Evolutionary conservation across 768 basidiomycete species (phyloP).

Genomic region (Russula virescens): DNA sequence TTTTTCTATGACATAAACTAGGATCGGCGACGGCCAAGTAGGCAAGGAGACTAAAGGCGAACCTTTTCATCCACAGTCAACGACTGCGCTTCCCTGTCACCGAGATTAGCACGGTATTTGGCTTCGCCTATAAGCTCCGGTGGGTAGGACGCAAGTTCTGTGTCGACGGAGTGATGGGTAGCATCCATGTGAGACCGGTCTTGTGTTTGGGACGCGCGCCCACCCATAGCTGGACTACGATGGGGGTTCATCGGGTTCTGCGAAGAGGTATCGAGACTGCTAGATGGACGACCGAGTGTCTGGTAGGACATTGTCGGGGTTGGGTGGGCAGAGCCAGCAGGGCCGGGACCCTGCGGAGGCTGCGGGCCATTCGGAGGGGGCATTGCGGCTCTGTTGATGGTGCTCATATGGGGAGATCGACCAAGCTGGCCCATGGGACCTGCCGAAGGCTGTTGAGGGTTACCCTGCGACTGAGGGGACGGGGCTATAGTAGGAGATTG

Average conservation of each 20-base stretch:
- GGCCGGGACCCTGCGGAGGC: constrained; percentile 35
- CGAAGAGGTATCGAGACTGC: constrained; percentile 46
- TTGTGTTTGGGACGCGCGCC: constrained; percentile 40
- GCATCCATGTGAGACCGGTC: constrained; percentile 24
- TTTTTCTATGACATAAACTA: constrained; percentile 31
- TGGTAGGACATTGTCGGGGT: constrained; percentile 41
- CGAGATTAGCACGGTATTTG: constrained; percentile 40
- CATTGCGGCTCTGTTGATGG: constrained; percentile 39
- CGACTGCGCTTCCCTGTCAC: constrained; percentile 41
- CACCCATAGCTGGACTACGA: constrained; percentile 52
- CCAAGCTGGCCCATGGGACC: constrained; percentile 46
- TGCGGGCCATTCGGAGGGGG: constrained; percentile 43
- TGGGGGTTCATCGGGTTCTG: constrained; percentile 37
- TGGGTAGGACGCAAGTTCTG: constrained; percentile 42
- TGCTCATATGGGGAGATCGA: constrained; percentile 45
- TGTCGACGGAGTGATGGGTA: constrained; percentile 29
- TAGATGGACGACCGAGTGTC: constrained; percentile 49
- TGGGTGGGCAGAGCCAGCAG: constrained; percentile 33
- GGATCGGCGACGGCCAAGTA: constrained; percentile 8
- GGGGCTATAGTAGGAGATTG: constrained; percentile 62
- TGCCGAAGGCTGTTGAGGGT: constrained; percentile 31
- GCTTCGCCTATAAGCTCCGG: constrained; percentile 30
- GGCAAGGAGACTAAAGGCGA: constrained; percentile 11
- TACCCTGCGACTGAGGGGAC: constrained; percentile 46
- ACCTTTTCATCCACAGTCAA: constrained; percentile 61